These are phyloP conservation scores for Zygoascus meyerae DNA, from an alignment of 1,139 yeast genomes.

Conservation along the genomic window DNA sequence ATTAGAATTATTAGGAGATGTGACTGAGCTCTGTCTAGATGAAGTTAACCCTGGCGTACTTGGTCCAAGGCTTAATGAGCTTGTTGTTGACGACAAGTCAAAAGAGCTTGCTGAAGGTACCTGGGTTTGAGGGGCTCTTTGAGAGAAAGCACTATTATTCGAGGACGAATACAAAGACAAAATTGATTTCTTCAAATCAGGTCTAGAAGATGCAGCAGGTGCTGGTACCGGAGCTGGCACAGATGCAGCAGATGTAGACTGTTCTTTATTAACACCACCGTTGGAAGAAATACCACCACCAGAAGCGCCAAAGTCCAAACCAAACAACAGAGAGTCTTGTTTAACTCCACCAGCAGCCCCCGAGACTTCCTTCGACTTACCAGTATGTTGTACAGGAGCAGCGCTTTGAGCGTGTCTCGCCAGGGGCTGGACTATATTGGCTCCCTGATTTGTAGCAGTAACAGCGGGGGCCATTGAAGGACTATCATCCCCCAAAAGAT, in stretches of 20 bases:
- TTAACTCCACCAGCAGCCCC: conserved; percentile 13
- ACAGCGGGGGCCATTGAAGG: conserved; percentile 13
- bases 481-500: conserved; percentile 19
- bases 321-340: conserved; percentile 28
- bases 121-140: background rate
- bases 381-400: background rate
- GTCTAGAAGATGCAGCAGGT: conserved; percentile 36
- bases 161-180: conserved; percentile 67
- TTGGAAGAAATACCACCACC: conserved; percentile 18
- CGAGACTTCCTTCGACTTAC: conserved; percentile 25
- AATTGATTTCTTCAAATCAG: conserved; percentile 88
- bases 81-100: conserved; percentile 8
- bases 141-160: conserved; percentile 13
- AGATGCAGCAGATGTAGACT: conserved; percentile 16
- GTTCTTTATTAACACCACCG: conserved; percentile 2
- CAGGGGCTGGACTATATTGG: background rate
- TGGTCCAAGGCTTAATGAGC: conserved; percentile 10
- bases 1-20: conserved; percentile 6
- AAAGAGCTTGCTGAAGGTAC: background rate
- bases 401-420: background rate
- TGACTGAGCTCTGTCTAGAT: background rate
- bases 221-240: conserved; percentile 26
- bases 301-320: conserved; percentile 31
- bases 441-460: conserved; percentile 2
- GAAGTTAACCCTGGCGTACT: background rate